Evolutionary conservation across 1,284 basidiomycete genomes (phyloP), one percentile per base, ranked within the genome.

Genomic region (Apiotrichum akiyoshidainum): DNA sequence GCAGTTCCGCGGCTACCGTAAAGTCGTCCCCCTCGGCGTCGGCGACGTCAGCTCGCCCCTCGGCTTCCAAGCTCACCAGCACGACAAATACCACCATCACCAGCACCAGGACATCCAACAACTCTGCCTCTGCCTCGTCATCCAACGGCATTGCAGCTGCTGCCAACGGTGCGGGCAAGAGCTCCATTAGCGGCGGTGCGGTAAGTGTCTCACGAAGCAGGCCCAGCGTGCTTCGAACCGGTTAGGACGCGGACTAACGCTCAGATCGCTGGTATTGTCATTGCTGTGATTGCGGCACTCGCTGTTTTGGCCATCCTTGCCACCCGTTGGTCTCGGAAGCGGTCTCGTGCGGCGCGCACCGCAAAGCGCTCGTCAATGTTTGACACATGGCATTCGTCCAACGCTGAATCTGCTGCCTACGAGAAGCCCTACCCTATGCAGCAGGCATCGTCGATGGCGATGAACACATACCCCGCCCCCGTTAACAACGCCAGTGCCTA

Each of bases 261-360:
- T n/a, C 52, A 75, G 73, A 66, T 76, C 48, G 69, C 69, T 33
- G 75, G 75, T 52, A 74, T 76, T 58, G 69, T 75, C 52, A 65
- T 70, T 48, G 75, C 70, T 33, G 66, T 72, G 46, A 60, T 70
- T 45, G 75, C 71, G 22, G 70, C 60, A 46, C 22, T 75, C 2
- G 69, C 65, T n/a, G 61, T 68, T 11, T 17, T 73, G 19, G 73
- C 58, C 1, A 40, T 74, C 37, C 52, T 76, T 35, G 67, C 65
- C 13, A 73, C 71, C 8, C 62, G 67, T 37, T 64, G 55, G 5
- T 54, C 71, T 46, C 57, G 72, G 42, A 71, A 72, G 56, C 65
- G 66, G 50, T 60, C 64, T 17, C 57, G 73, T 26, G 61, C 62
- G 2, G 67, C 65, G 54, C 60, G 73, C 44, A 73, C 69, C 5